These are phyloP conservation scores for Russula lepida DNA, from an alignment of 768 basidiomycete genomes.

Conservation along the genomic window DNA sequence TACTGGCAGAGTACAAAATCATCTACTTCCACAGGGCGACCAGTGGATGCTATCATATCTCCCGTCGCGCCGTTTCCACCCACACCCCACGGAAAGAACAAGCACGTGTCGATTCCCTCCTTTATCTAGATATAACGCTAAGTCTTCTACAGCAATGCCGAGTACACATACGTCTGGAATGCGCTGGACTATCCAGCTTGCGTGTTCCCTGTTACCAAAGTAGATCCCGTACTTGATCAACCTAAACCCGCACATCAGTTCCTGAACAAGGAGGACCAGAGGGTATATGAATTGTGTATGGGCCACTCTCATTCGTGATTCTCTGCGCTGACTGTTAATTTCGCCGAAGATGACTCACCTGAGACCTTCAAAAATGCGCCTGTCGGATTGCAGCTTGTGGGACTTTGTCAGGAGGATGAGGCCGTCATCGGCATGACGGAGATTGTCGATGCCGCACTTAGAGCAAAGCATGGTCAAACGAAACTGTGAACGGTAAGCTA, in stretches of 20 bases:
- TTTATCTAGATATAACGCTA: not conserved
- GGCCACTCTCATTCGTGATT: not conserved
- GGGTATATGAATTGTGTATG: constrained; percentile 39
- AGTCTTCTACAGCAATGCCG: constrained; percentile 28
- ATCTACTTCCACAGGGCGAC: constrained; percentile 40
- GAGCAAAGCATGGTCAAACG: constrained; percentile 10
- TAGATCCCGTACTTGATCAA: constrained; percentile 36
- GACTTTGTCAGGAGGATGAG: constrained; percentile 43
- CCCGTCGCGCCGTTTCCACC: constrained; percentile 38
- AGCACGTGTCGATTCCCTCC: constrained; percentile 25
- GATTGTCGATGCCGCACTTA: constrained; percentile 34
- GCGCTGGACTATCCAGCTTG: constrained; percentile 37
- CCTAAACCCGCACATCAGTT: constrained; percentile 33
- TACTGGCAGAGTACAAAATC: constrained; percentile 40
- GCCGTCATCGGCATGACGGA: constrained; percentile 43
- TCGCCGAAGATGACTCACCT: constrained; percentile 13
- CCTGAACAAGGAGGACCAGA: constrained; percentile 36
- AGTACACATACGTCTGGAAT: constrained; percentile 43
- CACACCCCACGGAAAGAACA: constrained; percentile 37
- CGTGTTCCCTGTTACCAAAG: constrained; percentile 42
- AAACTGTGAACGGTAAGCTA: not conserved
- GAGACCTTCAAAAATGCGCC: constrained; percentile 39
- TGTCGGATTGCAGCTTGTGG: constrained; percentile 41
- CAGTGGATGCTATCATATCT: constrained; percentile 45
- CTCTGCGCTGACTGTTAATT: not conserved